Evolutionary conservation across 1,139 yeast species (phyloP), one percentile per base, ranked within the genome.

Genomic region (Maudiozyma humilis): DNA sequence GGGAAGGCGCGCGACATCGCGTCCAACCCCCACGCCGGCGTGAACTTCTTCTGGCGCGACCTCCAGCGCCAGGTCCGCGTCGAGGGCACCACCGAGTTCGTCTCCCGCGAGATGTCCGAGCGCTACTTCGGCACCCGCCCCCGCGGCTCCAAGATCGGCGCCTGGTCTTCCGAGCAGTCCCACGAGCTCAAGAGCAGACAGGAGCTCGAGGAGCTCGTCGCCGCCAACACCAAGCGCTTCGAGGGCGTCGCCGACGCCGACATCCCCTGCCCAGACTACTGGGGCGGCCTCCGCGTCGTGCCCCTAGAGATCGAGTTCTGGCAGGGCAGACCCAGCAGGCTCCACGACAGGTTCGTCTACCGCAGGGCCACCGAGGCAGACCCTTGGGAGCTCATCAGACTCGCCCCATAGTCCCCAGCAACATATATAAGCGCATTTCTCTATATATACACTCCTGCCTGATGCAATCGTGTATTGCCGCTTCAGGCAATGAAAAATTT

Each of bases 121-220:
- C 71, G 81, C 44, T 91, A 91, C 65, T 91, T 78, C 65, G 74
- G 77, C 44, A 83, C 95, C 1, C 74, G 98, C 57, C 97, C 98
- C 31, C 72, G 95, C 49, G 96, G 94, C 4, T 84, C 95, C 18
- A 79, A 85, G 60, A 79, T 91, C 49, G 97, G 98, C 19, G 98
- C 98, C 0, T 89, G 96, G 96, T 84, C 97, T 0, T 82, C 94
- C 37, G 94, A 95, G 1, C 98, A 91, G 69, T 79, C 89, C 36
- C 71, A 73, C 46, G 71, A 69, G 1, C 71, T 91, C 29, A 57
- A 63, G 17, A 64, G 70, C 34, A 71, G 96, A 52, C 73, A 75
- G 15, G 82, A 76, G 51, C 73, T 91, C 48, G 86, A 88, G 41
- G 58, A 62, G 0, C 57, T 71, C 4, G 74, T 73, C 41, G 60